phyloP scores from a whole-genome alignment of 805 yeast genomes.

The Kluyveromyces dobzhanskii region DNA sequence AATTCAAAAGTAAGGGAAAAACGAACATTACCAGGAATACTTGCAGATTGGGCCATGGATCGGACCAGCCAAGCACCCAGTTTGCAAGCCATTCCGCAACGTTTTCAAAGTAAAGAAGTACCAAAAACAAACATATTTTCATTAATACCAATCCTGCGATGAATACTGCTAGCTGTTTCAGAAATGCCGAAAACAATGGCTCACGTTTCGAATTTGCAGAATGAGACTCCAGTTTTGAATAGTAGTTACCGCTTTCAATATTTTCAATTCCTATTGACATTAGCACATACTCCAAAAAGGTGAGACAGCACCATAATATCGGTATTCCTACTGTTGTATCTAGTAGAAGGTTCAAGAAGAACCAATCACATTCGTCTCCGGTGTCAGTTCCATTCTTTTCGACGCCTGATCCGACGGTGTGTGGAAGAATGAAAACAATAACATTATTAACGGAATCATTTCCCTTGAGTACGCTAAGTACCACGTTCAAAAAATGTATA shows the following conservation, averaged over 20 bases:
- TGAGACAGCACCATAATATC: slow-evolving; percentile 53
- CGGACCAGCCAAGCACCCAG: slow-evolving; percentile 74
- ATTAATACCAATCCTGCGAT: slow-evolving; percentile 52
- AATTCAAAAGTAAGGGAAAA: slow-evolving; percentile 65
- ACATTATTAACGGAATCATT: neutral
- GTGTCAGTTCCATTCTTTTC: slow-evolving; percentile 28
- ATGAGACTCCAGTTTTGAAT: slow-evolving; percentile 29
- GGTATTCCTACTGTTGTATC: slow-evolving; percentile 95
- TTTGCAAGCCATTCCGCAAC: slow-evolving; percentile 72
- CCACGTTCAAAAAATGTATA: slow-evolving; percentile 69
- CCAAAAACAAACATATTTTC: slow-evolving; percentile 50
- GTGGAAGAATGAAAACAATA: neutral
- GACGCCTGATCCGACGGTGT: neutral
- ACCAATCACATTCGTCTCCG: slow-evolving; percentile 88
- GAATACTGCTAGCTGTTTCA: slow-evolving; percentile 66
- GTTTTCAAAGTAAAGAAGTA: slow-evolving; percentile 55
- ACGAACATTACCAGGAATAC: slow-evolving; percentile 81
- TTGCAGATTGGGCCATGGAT: slow-evolving; percentile 71
- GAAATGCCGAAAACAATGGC: slow-evolving; percentile 52
- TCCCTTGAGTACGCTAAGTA: slow-evolving; percentile 52
- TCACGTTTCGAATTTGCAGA: slow-evolving; percentile 39
- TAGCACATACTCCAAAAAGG: slow-evolving; percentile 39
- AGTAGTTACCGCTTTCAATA: slow-evolving; percentile 40
- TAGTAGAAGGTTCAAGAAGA: slow-evolving; percentile 75
- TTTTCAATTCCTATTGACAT: slow-evolving; percentile 28